phyloP scores from a whole-genome alignment of 805 yeast species.

The Saccharomycopsis synnaedendra region DNA sequence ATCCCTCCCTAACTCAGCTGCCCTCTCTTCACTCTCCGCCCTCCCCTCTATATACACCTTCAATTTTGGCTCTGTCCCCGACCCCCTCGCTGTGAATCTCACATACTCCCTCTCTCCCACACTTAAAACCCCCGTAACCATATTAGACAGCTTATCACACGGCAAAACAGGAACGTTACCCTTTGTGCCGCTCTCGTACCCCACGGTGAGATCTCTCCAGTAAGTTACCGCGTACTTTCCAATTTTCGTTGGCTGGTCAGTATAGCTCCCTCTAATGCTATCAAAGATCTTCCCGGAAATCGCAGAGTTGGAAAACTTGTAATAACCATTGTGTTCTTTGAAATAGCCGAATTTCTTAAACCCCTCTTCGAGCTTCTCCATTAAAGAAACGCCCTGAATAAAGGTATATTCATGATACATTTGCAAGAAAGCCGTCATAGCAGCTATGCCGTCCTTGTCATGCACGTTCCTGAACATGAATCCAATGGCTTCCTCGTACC shows the following conservation, averaged over 20 bases:
- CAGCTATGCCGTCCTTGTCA: constrained; percentile 90
- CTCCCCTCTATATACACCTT: constrained; percentile 83
- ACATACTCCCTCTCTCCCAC: constrained; percentile 25
- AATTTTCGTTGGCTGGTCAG: constrained; percentile 32
- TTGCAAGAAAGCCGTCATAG: constrained; percentile 66
- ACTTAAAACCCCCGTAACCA: constrained; percentile 60
- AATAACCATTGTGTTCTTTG: constrained; percentile 83
- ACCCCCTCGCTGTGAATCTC: constrained; percentile 80
- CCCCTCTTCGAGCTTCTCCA: constrained; percentile 37
- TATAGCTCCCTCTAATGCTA: constrained; percentile 31
- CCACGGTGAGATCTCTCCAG: constrained; percentile 81
- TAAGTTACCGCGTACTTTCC: constrained; percentile 46
- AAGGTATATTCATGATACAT: constrained; percentile 26
- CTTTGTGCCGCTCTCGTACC: constrained; percentile 60
- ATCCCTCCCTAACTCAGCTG: constrained; percentile 39
- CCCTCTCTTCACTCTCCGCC: constrained; percentile 33
- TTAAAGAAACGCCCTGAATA: constrained; percentile 26
- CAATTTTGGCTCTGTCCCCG: constrained; percentile 94
- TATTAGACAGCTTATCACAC: constrained; percentile 61
- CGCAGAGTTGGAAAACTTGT: constrained; percentile 43
- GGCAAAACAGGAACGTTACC: constrained; percentile 57
- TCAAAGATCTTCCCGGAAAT: constrained; percentile 46
- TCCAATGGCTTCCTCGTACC: constrained; percentile 93
- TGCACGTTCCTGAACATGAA: constrained; percentile 77
- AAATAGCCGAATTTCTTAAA: constrained; percentile 64